Percentiles rank a stretch among this genome's conserved stretches.
These are phyloP conservation scores for Yarrowia divulgata DNA, from an alignment of 805 yeast species.

Conservation along the genomic window DNA sequence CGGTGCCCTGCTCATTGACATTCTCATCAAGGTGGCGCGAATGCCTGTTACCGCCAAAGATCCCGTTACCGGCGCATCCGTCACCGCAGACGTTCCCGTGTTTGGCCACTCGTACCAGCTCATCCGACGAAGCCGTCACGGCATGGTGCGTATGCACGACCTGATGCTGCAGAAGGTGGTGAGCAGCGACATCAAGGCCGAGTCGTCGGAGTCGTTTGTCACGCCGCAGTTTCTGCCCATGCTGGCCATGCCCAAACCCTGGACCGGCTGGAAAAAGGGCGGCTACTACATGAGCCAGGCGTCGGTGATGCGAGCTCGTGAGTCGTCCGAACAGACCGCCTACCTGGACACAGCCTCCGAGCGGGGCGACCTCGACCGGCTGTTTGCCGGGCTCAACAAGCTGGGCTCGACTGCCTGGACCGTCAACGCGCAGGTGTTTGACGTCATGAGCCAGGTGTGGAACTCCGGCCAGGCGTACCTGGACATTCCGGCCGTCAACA, in stretches of 20 bases:
- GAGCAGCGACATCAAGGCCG: constrained; percentile 58
- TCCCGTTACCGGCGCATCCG: constrained; percentile 72
- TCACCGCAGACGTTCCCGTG: constrained; percentile 85
- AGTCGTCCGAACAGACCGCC: constrained; percentile 87
- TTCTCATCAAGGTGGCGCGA: constrained; percentile 80
- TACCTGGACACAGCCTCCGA: constrained; percentile 86
- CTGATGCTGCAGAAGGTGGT: constrained; percentile 70
- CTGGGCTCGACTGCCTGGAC: constrained; percentile 94
- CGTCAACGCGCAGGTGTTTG: constrained; percentile 73
- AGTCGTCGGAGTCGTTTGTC: constrained; percentile 62
- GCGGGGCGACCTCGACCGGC: constrained; percentile 65
- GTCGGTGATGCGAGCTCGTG: constrained; percentile 74
- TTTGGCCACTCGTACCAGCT: constrained; percentile 88
- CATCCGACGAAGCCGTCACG: constrained; percentile 76
- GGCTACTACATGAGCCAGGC: constrained; percentile 77
- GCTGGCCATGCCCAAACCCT: constrained; percentile 88
- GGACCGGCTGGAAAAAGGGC: constrained; percentile 84
- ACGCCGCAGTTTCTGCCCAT: constrained; percentile 92
- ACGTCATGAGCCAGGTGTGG: constrained; percentile 80
- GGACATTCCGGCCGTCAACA: constrained; percentile 63
- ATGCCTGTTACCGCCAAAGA: constrained; percentile 81
- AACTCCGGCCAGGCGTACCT: constrained; percentile 78
- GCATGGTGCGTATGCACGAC: constrained; percentile 79
- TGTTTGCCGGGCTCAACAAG: constrained; percentile 83
- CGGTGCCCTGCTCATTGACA: constrained; percentile 79